Base-by-base conservation (phyloP, 2,329 filamentous ascomycete genomes). In the Aspergillus hiratsukae region DNA sequence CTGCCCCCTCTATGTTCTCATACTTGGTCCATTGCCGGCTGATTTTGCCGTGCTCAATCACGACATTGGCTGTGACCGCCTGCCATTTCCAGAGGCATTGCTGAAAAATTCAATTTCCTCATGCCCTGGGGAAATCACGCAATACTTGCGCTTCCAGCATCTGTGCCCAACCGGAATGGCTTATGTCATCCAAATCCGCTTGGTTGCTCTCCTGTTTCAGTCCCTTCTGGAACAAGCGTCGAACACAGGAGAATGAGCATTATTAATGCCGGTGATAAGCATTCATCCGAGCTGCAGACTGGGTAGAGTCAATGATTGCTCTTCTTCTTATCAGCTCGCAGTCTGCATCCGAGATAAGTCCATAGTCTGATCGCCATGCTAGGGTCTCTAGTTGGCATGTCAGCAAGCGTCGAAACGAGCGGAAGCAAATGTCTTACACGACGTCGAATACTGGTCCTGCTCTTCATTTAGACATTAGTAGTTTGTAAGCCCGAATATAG, bases 81-180 rank as follows among this genome's bases (percentile, higher is more conserved):
- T 72, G 52, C 66, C 52, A 7, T 17, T 62, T 64, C 37, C 45
- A 61, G 64, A 21, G 19, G 29, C 43, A 25, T 40, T 61, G 59
- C 63, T 62, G 64, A 68, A 67, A 66, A 66, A 62, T 66, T 64
- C 50, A 61, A 68, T 72, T 62, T 62, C 58, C 61, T 69, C 63
- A 71, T 67, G 62, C 49, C 52, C 56, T 52, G 52, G 54, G 61
- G 58, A 68, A 71, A 75, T 72, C 73, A 75, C 73, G 73, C 73
- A 70, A 75, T 75, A 68, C 58, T 59, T 72, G 71, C 71, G 29
- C 56, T 4, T 25, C 8, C 50, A 68, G 66, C 62, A 11, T 5
- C 51, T 65, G 46, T 56, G 50, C 51, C 14, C 28, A 2, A 29
- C 68, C 64, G 60, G n/a, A 70, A 1, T 27, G 31, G 46, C 40